phyloP scores from a whole-genome alignment of 768 basidiomycete genomes.

The Tremella fuciformis region DNA sequence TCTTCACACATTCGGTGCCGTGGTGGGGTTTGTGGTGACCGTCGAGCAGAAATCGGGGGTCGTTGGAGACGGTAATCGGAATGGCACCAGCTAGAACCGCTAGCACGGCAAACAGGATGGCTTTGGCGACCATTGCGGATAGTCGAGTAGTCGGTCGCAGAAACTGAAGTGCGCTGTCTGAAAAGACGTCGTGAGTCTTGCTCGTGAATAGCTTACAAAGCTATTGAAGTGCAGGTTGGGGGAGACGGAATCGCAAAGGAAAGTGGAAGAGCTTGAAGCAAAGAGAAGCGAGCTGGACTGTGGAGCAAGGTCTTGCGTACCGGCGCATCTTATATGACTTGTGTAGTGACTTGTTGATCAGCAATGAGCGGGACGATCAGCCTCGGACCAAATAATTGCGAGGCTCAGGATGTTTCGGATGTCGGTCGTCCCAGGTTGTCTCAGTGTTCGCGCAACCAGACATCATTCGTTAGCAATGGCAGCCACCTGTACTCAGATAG shows the following conservation, averaged over 20 bases:
- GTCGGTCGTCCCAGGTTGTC: too few species aligned
- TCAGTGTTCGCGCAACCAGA: too few species aligned
- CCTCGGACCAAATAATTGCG: too few species aligned
- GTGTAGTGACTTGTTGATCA: too few species aligned
- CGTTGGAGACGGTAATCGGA: constrained; percentile 25
- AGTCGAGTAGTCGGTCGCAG: not conserved
- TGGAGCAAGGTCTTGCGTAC: too few species aligned
- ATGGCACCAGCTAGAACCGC: constrained; percentile 20
- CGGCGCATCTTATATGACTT: too few species aligned
- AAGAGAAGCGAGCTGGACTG: constrained; percentile 12
- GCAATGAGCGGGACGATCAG: too few species aligned
- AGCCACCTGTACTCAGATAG: too few species aligned
- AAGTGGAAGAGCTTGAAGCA: constrained; percentile 2
- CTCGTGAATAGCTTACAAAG: too few species aligned
- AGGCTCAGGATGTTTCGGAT: too few species aligned
- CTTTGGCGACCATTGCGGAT: constrained; percentile 27
- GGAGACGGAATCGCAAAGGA: constrained; percentile 8
- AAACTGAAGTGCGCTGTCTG: not conserved
- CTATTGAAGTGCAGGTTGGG: constrained; percentile 13
- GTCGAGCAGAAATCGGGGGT: constrained; percentile 17
- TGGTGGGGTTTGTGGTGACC: constrained; percentile 1
- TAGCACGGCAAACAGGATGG: constrained; percentile 30
- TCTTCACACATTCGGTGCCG: not conserved
- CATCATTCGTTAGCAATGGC: too few species aligned
- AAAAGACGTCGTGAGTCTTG: too few species aligned